Conservation (phyloP, 371 early-diverging fungal species). For the Coemansia sp. region DNA sequence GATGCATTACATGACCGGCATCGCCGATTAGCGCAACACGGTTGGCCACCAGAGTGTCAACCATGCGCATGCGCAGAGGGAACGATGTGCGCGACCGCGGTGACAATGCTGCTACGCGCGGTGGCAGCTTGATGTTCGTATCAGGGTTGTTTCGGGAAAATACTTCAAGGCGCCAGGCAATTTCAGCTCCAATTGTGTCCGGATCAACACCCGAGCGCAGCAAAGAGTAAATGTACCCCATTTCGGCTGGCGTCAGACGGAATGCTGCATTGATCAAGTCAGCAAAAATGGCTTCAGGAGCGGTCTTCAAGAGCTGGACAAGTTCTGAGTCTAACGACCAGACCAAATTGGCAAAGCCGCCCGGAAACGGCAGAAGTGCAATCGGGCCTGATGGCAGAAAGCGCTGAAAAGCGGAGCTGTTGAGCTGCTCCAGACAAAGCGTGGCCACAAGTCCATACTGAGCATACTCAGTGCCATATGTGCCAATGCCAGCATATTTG, state of each 20-base stretch:
- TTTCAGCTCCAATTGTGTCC: constrained; percentile 17
- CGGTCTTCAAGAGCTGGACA: constrained; percentile 62
- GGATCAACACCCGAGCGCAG: constrained; percentile 9
- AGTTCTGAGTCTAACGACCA: constrained; percentile 80
- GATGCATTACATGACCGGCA: constrained; percentile 96
- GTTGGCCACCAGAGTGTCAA: constrained; percentile 69
- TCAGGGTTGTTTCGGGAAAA: constrained; percentile 1
- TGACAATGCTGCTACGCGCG: constrained; percentile 64
- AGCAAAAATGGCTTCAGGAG: constrained; percentile 66
- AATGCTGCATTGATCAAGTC: constrained; percentile 82
- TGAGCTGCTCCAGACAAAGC: constrained; percentile 61
- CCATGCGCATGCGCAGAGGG: constrained; percentile 80
- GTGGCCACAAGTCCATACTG: constrained; percentile 91
- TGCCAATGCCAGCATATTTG: constrained; percentile 76
- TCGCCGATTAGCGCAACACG: constrained; percentile 93
- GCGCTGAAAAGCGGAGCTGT: constrained; percentile 85
- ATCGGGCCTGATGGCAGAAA: constrained; percentile 94
- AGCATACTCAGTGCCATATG: constrained; percentile 84
- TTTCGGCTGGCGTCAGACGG: constrained; percentile 67
- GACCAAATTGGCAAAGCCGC: constrained; percentile 73
- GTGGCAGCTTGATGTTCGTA: constrained; percentile 53
- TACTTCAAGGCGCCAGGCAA: constrained; percentile 26
- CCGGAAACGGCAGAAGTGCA: constrained; percentile 79
- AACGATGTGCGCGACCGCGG: constrained; percentile 77
- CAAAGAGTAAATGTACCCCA: constrained; percentile 64